Evolutionary conservation across 2,329 filamentous ascomycete species (phyloP).

Genomic region (Fusarium temperatum): DNA sequence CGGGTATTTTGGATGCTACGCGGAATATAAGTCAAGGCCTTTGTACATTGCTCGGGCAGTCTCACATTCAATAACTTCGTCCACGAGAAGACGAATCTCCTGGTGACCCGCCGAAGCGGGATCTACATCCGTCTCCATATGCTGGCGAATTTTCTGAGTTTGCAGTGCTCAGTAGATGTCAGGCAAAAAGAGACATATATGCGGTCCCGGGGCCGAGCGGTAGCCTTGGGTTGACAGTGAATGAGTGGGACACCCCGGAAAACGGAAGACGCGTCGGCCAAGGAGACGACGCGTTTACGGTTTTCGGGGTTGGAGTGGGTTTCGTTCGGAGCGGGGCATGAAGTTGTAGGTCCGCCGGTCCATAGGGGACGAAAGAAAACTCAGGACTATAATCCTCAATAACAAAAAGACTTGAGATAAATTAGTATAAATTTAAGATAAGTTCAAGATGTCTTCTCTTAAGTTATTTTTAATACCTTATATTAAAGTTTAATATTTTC

Average conservation of each 20-base stretch:
- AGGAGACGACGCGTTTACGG: constrained; percentile 27
- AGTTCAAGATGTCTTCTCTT: background rate
- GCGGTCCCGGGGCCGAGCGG: constrained; percentile 18
- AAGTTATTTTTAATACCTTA: background rate
- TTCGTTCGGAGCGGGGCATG: constrained; percentile 15
- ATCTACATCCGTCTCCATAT: constrained; percentile 37
- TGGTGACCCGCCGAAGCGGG: constrained; percentile 42
- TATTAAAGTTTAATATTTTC: background rate
- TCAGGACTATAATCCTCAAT: background rate
- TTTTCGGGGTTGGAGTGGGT: constrained; percentile 24
- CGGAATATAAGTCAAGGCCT: background rate
- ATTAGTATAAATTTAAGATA: background rate
- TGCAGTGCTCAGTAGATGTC: background rate
- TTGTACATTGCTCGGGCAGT: background rate
- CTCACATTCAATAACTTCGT: constrained; percentile 49
- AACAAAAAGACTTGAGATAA: background rate
- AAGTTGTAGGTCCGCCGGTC: background rate
- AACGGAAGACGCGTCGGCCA: constrained; percentile 34
- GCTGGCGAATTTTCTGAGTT: background rate
- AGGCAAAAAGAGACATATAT: background rate
- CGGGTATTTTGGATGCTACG: constrained; percentile 66
- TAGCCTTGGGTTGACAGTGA: constrained; percentile 7
- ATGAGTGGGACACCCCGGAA: constrained; percentile 31
- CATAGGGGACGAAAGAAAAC: background rate
- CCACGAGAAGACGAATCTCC: constrained; percentile 49